These are phyloP conservation scores for Hondaea fermentalgiana DNA, from an alignment of 108 stramenopile species.

Conservation along the genomic window DNA sequence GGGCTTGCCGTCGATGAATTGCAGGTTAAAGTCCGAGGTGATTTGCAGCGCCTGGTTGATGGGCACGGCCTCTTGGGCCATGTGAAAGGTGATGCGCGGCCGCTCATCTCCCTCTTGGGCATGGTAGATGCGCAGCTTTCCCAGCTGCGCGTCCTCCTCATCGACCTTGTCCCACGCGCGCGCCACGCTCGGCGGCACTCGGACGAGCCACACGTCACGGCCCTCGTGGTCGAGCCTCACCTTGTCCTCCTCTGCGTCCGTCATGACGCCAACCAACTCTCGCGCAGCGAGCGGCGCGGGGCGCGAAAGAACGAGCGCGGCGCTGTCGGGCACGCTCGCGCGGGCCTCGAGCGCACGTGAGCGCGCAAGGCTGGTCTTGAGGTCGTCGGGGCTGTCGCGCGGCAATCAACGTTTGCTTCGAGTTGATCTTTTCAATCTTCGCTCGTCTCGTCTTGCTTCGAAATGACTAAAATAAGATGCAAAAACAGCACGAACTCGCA, in stretches of 20 bases:
- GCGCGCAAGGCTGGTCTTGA: too few relatives aligned
- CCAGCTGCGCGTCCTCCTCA: background rate
- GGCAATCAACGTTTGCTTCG: too few relatives aligned
- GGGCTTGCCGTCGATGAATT: background rate
- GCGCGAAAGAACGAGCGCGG: too few relatives aligned
- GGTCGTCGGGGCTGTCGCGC: too few relatives aligned
- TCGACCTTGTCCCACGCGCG: background rate
- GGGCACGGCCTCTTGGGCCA: background rate
- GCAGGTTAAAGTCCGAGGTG: background rate
- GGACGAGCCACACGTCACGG: slow-evolving; percentile 11
- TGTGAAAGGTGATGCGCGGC: background rate
- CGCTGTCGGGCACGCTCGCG: too few relatives aligned
- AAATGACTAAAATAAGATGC: too few relatives aligned
- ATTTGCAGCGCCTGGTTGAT: background rate
- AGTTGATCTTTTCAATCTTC: too few relatives aligned
- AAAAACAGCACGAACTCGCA: too few relatives aligned
- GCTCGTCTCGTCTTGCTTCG: too few relatives aligned
- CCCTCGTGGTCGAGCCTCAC: slow-evolving; percentile 9
- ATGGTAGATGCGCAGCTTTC: background rate
- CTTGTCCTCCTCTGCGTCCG: background rate
- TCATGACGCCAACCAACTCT: background rate
- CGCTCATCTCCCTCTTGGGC: background rate
- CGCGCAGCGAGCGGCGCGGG: too few relatives aligned
- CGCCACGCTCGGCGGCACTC: slow-evolving; percentile 5
- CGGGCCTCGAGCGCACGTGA: too few relatives aligned